Evolutionary conservation across 345 rosid genomes (phyloP), one percentile per base, ranked within the genome.

Genomic region (Arabidopsis suecica): DNA sequence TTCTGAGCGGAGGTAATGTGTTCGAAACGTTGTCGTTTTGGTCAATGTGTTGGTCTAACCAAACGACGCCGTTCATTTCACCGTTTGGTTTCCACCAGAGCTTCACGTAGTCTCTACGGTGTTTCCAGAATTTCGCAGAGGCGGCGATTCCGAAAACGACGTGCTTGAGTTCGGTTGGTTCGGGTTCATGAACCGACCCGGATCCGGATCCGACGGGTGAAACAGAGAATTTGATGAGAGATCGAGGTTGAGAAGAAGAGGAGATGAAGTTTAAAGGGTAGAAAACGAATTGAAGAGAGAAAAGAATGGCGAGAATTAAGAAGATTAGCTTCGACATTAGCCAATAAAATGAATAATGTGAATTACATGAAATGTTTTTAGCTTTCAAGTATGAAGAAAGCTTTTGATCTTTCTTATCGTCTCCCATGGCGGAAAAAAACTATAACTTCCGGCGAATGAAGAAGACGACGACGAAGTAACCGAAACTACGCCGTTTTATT

Each of bases 91-190:
- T 80, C 90, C 93, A 91, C 98, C 98, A 90, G 32, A 84, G 74
- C 77, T 89, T 91, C 57, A 89, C 69, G 76, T 90, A 93, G 9
- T 88, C 73, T 76, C 79, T 89, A 10, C 98, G 72, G 5, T 65
- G 82, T 10, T 82, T 68, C 97, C 98, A 90, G 11, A 88, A 80
- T 1, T 80, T 80, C 2, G 96, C 73, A 0, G 96, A 90, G 16
- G 92, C 86, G 0, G 85, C 96, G 40, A 92, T 88, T 50, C 97
- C 94, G 60, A 92, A 92, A 5, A 83, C 91, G 11, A 90, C 59
- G 81, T 90, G 96, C 3, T 54, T 69, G 55, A 90, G 77, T 5
- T 51, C 75, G 0, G 92, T 90, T 42, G 72, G 58, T 9, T 70
- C 83, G 0, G 65, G 78, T 14, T 3, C 42, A 20, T 34, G 66